These are phyloP conservation scores for Huiozyma sinensis DNA, from an alignment of 805 yeast species.

Conservation along the genomic window DNA sequence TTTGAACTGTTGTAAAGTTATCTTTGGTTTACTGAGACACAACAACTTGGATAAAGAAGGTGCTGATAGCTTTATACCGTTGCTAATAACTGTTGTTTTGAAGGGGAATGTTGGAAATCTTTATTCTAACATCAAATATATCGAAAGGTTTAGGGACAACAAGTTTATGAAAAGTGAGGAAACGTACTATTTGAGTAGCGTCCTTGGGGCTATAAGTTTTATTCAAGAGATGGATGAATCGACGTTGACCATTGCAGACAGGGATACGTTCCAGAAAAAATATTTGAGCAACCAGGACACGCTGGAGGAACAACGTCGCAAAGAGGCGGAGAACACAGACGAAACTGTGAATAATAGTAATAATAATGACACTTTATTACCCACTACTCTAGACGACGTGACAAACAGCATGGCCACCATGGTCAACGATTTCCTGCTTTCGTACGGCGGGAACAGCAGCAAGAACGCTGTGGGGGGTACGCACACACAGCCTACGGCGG, in stretches of 20 bases:
- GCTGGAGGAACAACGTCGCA: slow-evolving; percentile 19
- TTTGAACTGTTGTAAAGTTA: slow-evolving; percentile 83
- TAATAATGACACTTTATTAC: slow-evolving; percentile 5
- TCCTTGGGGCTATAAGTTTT: slow-evolving; percentile 80
- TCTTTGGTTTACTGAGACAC: slow-evolving; percentile 75
- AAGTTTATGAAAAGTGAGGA: slow-evolving; percentile 79
- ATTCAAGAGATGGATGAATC: slow-evolving; percentile 49
- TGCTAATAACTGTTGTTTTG: slow-evolving; percentile 68
- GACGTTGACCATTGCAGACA: slow-evolving; percentile 49
- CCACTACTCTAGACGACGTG: slow-evolving; percentile 20
- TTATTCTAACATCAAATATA: slow-evolving; percentile 72
- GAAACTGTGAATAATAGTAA: neutral
- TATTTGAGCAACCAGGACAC: slow-evolving; percentile 35
- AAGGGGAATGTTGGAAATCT: slow-evolving; percentile 55
- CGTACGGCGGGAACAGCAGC: neutral
- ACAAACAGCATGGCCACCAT: slow-evolving; percentile 14
- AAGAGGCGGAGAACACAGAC: neutral
- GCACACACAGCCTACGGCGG: slow-evolving; percentile 11
- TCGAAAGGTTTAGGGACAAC: slow-evolving; percentile 71
- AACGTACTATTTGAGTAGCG: slow-evolving; percentile 81
- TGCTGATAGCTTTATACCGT: slow-evolving; percentile 91
- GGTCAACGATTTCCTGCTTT: slow-evolving; percentile 16
- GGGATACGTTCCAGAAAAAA: slow-evolving; percentile 46
- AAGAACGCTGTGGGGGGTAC: neutral
- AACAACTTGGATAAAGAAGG: slow-evolving; percentile 60